Evolutionary conservation across 2,329 filamentous ascomycete genomes (phyloP), one percentile per base, ranked within the genome.

Genomic region (Dendryphion nanum): DNA sequence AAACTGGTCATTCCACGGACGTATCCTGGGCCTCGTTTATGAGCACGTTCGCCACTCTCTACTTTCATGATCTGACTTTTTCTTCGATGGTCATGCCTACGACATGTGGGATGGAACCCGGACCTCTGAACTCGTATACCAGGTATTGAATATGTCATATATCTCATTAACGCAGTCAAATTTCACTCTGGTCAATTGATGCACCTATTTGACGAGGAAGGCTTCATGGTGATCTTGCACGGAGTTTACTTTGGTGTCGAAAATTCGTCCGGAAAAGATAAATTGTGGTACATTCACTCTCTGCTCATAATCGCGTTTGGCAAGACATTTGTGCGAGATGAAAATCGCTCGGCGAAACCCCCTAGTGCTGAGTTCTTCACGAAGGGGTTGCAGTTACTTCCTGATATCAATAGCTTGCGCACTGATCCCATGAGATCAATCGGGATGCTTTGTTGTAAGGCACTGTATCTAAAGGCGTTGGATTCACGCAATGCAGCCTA

Each of bases 311-410:
- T 79, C 3, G 76, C 76, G 0, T 76, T 79, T 41, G 76, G 76
- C 1, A 79, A 79, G 44, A 74, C 72, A 0, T 75, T 79, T 20
- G 65, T 72, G 0, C 67, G 69, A 18, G 65, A 63, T 26, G 51
- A 67, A 21, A 26, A 26, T n/a, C 45, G 47, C 6, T 35, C 36
- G 40, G 45, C 45, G 10, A 42, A 59, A 2, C 75, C 75, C 0
- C 68, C 73, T 0, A 76, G 76, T 0, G 65, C 67, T 0, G 71
- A 95, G 79, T 43, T 72, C 71, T 53, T 83, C 79, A 51, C 87
- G 83, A 53, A 88, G 59, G 49, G 81, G 71, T 44, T 74, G 63
- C 48, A 80, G 49, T 56, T 75, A 70, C 57, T 83, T 72, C 53
- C 78, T 58, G 42, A 70, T 34, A 50, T 68, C 50, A 41, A 71